phyloP scores from a whole-genome alignment of 371 early-diverging fungal genomes.

The Lichtheimia hyalospora region DNA sequence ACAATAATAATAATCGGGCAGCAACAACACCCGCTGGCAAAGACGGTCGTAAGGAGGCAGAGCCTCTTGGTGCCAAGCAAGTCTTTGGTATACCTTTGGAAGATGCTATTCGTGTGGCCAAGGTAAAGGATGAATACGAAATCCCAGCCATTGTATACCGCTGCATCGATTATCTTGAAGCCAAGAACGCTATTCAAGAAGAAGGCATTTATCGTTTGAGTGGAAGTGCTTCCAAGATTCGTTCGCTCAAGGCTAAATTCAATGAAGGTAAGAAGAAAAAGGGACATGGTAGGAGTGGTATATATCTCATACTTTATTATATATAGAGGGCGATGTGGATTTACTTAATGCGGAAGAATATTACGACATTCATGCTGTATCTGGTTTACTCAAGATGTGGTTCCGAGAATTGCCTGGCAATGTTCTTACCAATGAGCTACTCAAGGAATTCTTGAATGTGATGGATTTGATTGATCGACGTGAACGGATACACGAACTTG shows the following conservation, averaged over 20 bases:
- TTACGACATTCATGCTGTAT: slow-evolving; percentile 89
- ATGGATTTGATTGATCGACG: slow-evolving; percentile 57
- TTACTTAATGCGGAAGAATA: slow-evolving; percentile 51
- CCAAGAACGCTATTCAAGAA: slow-evolving; percentile 76
- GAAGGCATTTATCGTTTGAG: slow-evolving; percentile 95
- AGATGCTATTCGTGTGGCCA: slow-evolving; percentile 60
- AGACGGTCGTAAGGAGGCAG: slow-evolving; percentile 8
- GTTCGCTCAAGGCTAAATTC: slow-evolving; percentile 76
- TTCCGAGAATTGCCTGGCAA: slow-evolving; percentile 87
- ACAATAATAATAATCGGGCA: slow-evolving; percentile 5
- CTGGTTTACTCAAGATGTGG: slow-evolving; percentile 91
- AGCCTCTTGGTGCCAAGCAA: slow-evolving; percentile 34
- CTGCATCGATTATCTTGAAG: slow-evolving; percentile 93
- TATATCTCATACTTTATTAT: neutral
- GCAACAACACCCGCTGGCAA: neutral
- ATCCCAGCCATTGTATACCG: slow-evolving; percentile 92
- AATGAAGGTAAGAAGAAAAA: slow-evolving; percentile 49
- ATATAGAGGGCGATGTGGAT: slow-evolving; percentile 36
- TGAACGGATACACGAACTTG: slow-evolving; percentile 52
- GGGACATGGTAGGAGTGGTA: neutral
- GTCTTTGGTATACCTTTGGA: slow-evolving; percentile 78
- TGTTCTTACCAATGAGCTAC: slow-evolving; percentile 78
- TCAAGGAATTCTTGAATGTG: slow-evolving; percentile 76
- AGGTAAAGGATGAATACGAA: slow-evolving; percentile 70
- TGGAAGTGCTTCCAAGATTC: slow-evolving; percentile 75